Base-by-base conservation (phyloP, 108 stramenopile genomes). In the Aurantiochytrium sp. region DNA sequence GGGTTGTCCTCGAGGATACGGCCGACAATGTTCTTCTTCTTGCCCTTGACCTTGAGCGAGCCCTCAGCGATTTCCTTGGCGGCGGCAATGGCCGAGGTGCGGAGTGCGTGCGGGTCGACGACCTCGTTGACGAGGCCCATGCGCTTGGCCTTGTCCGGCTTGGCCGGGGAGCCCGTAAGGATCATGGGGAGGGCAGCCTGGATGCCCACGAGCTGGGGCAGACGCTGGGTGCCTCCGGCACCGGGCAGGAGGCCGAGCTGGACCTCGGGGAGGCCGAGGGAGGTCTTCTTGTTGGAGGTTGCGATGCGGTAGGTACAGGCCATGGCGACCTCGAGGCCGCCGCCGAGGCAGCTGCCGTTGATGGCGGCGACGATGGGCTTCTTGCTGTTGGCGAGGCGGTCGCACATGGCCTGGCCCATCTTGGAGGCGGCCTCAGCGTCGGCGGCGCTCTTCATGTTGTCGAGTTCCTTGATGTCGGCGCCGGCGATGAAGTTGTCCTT, bases 271-370 rank as follows among this genome's bases (percentile, higher is more conserved):
- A 99, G 90, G 18, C 98, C 97, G 58, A 98, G 89, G 58, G 97
- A 97, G 57, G 98, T 98, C 89, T 98, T 98, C 4, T 94, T 72
- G 25, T 92, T 92, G 72, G 98, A 96, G 35, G 97, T 96, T 90
- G 96, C 97, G 71, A 99, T 94, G 87, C 98, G 96, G 92, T 98
- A 99, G 92, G 97, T 97, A 91, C 98, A 98, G 96, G 98, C 97
- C 87, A 99, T 91, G n/a, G 97, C 97, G 97, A 97, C 97, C 90
- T 99, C 99, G 88, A 99, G 91, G 4, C 99, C 99, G n/a, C 99
- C 99, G 44, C 99, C 99, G 6, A 99, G 93, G 21, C 96, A 96
- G 10, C 96, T 95, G 28, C 99, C 99, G 91, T 99, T 93, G 92
- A 99, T 98, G 69, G 97, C 99, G 35, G 95, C 96, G 42, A 99